These are phyloP conservation scores for Tulasnella sp. DNA, from an alignment of 768 basidiomycete species.

Conservation along the genomic window DNA sequence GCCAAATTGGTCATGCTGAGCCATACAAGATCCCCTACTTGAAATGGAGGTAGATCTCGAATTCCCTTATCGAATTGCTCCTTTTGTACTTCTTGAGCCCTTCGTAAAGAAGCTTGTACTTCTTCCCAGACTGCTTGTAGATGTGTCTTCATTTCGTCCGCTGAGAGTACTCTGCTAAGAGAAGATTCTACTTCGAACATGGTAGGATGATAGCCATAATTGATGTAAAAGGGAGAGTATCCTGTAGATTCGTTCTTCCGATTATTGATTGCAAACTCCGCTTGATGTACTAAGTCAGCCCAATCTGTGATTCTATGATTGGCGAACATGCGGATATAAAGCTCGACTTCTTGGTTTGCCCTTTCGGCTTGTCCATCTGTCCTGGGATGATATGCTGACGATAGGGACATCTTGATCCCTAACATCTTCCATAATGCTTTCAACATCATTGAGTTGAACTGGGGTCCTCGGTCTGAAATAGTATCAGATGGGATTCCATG, in stretches of 20 bases:
- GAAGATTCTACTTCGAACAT: not conserved
- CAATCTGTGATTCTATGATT: conserved; percentile 3
- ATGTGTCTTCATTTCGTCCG: not conserved
- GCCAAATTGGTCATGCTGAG: no score
- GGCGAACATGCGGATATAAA: not conserved
- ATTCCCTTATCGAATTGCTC: no score
- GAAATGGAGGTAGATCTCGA: no score
- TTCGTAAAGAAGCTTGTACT: not conserved
- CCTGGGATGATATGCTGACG: conserved; percentile 8
- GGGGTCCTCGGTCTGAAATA: not conserved
- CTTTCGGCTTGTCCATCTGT: conserved; percentile 14
- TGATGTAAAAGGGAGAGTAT: not conserved
- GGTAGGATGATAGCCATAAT: not conserved
- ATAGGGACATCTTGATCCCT: not conserved
- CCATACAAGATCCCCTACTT: conserved; percentile 3
- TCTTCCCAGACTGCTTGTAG: not conserved
- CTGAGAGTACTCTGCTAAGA: not conserved
- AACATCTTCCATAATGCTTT: not conserved
- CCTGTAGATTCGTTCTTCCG: not conserved
- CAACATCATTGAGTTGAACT: conserved; percentile 1
- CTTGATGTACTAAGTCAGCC: not conserved
- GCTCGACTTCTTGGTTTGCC: conserved; percentile 1
- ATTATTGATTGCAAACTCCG: conserved; percentile 10
- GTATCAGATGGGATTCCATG: not conserved
- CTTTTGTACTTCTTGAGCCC: not conserved